These are phyloP conservation scores for Salvia rosmarinus DNA, from an alignment of 257 asterid species.

Conservation along the genomic window DNA sequence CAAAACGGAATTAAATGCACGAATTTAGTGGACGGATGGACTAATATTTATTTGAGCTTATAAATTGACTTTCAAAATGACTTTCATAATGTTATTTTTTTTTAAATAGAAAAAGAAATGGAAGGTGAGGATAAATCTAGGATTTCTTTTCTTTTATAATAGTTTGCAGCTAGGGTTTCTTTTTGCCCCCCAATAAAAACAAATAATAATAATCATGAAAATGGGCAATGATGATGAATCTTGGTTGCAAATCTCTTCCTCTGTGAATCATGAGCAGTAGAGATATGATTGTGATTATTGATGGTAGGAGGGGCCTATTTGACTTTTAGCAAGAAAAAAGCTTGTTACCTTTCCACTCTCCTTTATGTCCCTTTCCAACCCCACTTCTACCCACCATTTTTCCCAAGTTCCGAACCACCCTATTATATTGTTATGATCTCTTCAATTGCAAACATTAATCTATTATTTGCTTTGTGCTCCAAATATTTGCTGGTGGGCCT, in stretches of 20 bases:
- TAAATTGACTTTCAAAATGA: background rate
- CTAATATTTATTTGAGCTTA: no score
- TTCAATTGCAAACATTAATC: constrained; percentile 81
- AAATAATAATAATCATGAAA: constrained; percentile 22
- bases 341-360: constrained; percentile 69
- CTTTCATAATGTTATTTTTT: no score
- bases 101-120: constrained; percentile 6
- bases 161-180: constrained; percentile 40
- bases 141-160: constrained; percentile 15
- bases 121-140: constrained; percentile 26
- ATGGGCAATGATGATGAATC: constrained; percentile 70
- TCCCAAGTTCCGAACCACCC: constrained; percentile 67
- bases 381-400: constrained; percentile 79
- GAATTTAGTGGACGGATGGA: no score
- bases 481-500: constrained; percentile 42
- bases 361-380: constrained; percentile 43
- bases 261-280: constrained; percentile 47
- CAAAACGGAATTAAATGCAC: no score
- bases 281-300: constrained; percentile 57
- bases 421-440: constrained; percentile 77
- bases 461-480: constrained; percentile 47
- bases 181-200: constrained; percentile 37
- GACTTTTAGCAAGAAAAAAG: constrained; percentile 86
- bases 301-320: constrained; percentile 59
- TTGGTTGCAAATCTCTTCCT: constrained; percentile 69